phyloP scores from a whole-genome alignment of 768 basidiomycete species.

The Rhodotorula graminis region DNA sequence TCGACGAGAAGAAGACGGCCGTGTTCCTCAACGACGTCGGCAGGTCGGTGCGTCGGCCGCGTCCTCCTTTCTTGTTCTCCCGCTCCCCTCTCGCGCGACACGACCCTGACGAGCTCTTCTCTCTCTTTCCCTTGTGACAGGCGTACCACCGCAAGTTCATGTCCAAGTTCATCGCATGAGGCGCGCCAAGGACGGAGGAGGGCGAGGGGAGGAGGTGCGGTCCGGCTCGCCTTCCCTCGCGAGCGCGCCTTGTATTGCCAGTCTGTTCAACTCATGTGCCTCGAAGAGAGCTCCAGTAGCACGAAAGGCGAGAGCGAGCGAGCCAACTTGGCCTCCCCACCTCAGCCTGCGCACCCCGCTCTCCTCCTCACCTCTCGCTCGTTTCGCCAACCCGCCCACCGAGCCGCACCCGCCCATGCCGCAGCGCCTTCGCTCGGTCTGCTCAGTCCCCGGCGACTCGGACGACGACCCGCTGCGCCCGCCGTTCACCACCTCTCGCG shows the following conservation, averaged over 20 bases:
- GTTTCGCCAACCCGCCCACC: not conserved
- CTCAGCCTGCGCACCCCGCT: too few relatives aligned
- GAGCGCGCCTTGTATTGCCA: too few relatives aligned
- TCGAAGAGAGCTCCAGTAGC: too few relatives aligned
- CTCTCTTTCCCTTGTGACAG: constrained; percentile 42
- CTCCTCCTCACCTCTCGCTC: not conserved
- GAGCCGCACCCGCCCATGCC: constrained; percentile 4
- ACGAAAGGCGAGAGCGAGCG: too few relatives aligned
- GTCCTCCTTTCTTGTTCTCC: too few relatives aligned
- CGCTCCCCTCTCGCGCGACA: too few relatives aligned
- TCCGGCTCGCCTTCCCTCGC: not conserved
- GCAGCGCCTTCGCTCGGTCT: not conserved
- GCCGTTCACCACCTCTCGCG: not conserved
- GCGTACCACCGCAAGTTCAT: constrained; percentile 87
- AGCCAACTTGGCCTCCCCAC: too few relatives aligned
- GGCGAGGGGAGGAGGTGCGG: too few relatives aligned
- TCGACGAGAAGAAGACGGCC: constrained; percentile 59
- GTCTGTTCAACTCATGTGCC: too few relatives aligned
- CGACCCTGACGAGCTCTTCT: too few relatives aligned
- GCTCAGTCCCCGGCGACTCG: not conserved
- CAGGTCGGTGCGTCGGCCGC: not conserved
- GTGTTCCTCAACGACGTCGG: constrained; percentile 88
- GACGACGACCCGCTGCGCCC: not conserved
- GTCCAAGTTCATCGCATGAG: constrained; percentile 66
- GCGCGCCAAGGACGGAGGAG: not conserved